A percentile compares a stretch with the other conserved stretches of the same genome.
phyloP scores from a whole-genome alignment of 1,284 basidiomycete species.

The Schizophyllum amplum region DNA sequence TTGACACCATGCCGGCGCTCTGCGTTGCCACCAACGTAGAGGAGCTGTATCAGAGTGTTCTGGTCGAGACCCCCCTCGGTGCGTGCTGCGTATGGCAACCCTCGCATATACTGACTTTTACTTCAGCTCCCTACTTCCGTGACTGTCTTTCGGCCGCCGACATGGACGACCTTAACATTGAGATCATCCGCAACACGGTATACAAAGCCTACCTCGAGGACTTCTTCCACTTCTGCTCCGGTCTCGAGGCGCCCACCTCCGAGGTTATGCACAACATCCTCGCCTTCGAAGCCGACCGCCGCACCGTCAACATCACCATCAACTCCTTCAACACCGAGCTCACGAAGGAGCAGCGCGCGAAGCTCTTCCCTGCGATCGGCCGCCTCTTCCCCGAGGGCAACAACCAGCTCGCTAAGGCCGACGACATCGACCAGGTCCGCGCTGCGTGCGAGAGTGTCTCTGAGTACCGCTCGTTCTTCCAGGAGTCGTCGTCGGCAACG shows the following conservation, averaged over 20 bases:
- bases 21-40: conserved; percentile 99
- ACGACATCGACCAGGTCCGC: conserved; percentile 93
- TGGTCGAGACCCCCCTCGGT: conserved; percentile 97
- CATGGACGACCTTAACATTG: conserved; percentile 98
- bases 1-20: conserved; percentile 98
- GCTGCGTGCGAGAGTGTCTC: conserved; percentile 80
- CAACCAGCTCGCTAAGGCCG: conserved; percentile 88
- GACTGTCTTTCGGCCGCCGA: conserved; percentile 93
- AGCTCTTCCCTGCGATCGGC: conserved; percentile 91
- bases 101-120: conserved; percentile 2
- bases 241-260: conserved; percentile 77
- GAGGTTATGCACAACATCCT: conserved; percentile 90
- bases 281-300: conserved; percentile 93
- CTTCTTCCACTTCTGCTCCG: conserved; percentile 81
- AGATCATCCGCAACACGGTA: conserved; percentile 99
- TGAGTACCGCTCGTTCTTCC: conserved; percentile 91
- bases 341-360: conserved; percentile 92
- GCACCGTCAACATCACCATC: conserved; percentile 98
- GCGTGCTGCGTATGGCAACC: conserved; percentile 18
- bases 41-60: conserved; percentile 93
- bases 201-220: conserved; percentile 99
- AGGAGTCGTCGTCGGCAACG: conserved; percentile 31
- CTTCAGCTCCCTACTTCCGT: conserved; percentile 90
- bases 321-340: conserved; percentile 98
- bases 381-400: conserved; percentile 95